phyloP scores from a whole-genome alignment of 352 stramenopile species.

The Phytophthora pseudosyringae region DNA sequence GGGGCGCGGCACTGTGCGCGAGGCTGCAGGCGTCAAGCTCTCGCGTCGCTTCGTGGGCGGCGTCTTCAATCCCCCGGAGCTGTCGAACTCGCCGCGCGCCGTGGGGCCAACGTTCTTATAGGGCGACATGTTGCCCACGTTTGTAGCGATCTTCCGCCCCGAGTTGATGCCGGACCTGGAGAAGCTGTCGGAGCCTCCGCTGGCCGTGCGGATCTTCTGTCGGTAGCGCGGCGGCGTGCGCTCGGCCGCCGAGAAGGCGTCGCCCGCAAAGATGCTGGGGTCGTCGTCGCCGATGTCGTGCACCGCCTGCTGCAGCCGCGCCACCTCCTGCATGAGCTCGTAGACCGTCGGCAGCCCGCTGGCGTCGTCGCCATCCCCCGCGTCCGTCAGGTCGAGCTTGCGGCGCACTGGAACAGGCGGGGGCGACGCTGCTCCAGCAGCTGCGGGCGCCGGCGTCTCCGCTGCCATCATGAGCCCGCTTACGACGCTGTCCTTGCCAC shows the following conservation, averaged over 20 bases:
- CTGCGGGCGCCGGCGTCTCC: background rate
- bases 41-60: constrained; percentile 38
- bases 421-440: constrained; percentile 2
- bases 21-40: constrained; percentile 18
- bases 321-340: constrained; percentile 63
- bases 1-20: constrained; percentile 38
- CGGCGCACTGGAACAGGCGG: constrained; percentile 24
- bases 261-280: constrained; percentile 39
- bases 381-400: constrained; percentile 37
- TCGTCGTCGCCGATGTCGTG: constrained; percentile 47
- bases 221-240: constrained; percentile 30
- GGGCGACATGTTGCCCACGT: constrained; percentile 36
- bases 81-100: constrained; percentile 25
- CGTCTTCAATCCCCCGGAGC: constrained; percentile 38
- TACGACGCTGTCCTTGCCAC: background rate
- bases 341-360: constrained; percentile 53
- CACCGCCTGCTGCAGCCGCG: constrained; percentile 51
- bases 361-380: constrained; percentile 27
- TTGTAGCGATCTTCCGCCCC: constrained; percentile 32
- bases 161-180: constrained; percentile 36
- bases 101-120: constrained; percentile 35
- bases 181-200: constrained; percentile 33
- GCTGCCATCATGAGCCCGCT: background rate
- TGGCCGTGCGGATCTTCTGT: constrained; percentile 25
- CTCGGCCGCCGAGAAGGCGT: constrained; percentile 29